Percentiles rank a stretch among this genome's conserved stretches.
These are phyloP conservation scores for Phytophthora sojae DNA, from an alignment of 352 stramenopile species.

Conservation along the genomic window DNA sequence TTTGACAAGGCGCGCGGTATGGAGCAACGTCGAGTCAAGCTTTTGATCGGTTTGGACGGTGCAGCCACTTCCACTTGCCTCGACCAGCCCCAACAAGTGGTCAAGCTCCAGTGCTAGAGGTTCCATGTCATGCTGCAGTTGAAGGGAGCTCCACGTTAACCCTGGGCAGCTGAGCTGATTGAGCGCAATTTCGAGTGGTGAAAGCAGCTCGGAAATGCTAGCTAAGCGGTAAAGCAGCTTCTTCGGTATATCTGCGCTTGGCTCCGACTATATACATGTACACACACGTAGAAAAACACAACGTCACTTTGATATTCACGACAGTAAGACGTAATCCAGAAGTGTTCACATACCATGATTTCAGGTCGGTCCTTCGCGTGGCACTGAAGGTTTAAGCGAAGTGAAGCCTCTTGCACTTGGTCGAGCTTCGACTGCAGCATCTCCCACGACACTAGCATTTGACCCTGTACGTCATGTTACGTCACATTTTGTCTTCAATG, in stretches of 20 bases:
- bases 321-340: background rate
- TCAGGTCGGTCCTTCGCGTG: constrained; percentile 15
- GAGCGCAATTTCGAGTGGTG: constrained; percentile 43
- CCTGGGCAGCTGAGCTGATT: constrained; percentile 48
- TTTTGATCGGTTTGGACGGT: background rate
- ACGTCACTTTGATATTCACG: background rate
- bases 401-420: constrained; percentile 49
- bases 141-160: constrained; percentile 23
- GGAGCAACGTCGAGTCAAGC: constrained; percentile 1
- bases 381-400: constrained; percentile 51
- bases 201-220: constrained; percentile 34
- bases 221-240: constrained; percentile 5
- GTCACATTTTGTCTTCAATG: no score
- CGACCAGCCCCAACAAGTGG: constrained; percentile 35
- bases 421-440: constrained; percentile 62
- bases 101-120: constrained; percentile 37
- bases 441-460: constrained; percentile 53
- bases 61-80: background rate
- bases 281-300: background rate
- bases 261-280: background rate
- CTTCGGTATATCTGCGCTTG: constrained; percentile 22
- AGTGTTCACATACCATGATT: no score
- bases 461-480: constrained; percentile 29
- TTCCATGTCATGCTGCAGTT: constrained; percentile 48
- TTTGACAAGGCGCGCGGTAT: constrained; percentile 10